Evolutionary conservation across 768 basidiomycete species (phyloP), one percentile per base, ranked within the genome.

Genomic region (Tricholoma terreum): DNA sequence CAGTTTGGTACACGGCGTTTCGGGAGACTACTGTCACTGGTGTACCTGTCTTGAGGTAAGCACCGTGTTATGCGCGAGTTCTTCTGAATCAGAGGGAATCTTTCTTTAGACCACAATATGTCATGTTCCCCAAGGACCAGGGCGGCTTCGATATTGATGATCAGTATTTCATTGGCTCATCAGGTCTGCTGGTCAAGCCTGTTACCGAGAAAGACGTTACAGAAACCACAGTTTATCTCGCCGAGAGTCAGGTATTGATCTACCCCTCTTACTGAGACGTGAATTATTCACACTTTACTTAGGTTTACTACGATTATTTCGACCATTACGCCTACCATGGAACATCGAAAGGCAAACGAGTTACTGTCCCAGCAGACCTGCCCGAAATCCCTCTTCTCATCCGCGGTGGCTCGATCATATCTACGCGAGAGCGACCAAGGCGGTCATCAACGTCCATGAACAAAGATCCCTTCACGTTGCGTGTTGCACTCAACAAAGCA

Each of bases 1-100:
- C 94, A 0, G 80, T 95, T 14, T 98, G 96, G 95, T 99, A 99
- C 71, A 98, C 92, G n/a, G 92, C 92, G 2, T 98, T 98, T 84
- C 81, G 86, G 42, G 92, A 98, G 69, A 85, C 92, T 6, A 89
- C 86, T 60, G 78, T 87, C 10, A 86, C 81, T 6, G 96, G 96
- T 1, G 67, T 87, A 22, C 94, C 96, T 2, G 82, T 98, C 52
- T 71, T 96, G 62, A 82, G 91, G 94, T 92, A 65, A 57, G 80
- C 34, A 52, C 48, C 7, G 4, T 19, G 10, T 6, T 34, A 36
- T 50, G 21, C 4, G 10, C 8, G 36, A 14, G 33, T 19, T 21
- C 9, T 35, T 40, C 15, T 30, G 34, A n/a, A 49, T n/a, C 46
- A 14, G 31, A 35, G 35, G 38, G 48, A 14, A 40, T 8, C 3